These are phyloP conservation scores for Kuraishia ogatae DNA, from an alignment of 805 yeast genomes.

Conservation along the genomic window DNA sequence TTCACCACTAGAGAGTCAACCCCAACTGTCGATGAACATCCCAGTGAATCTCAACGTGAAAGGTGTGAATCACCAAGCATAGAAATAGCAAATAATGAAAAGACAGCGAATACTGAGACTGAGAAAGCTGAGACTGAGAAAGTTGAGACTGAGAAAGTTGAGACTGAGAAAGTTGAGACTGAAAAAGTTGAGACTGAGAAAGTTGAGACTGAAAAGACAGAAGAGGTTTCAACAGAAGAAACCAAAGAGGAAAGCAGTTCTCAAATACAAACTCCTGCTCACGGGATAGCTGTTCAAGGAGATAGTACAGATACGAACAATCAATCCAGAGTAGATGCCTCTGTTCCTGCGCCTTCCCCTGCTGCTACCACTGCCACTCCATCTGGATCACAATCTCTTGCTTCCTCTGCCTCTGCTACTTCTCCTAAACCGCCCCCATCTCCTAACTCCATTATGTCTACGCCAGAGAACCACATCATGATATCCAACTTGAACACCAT, in stretches of 20 bases:
- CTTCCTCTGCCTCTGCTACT: not conserved
- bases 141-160: slow-evolving; percentile 19
- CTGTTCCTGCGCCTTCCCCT: slow-evolving; percentile 3
- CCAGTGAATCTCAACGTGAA: not conserved
- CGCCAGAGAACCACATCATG: slow-evolving; percentile 70
- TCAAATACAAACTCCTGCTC: slow-evolving; percentile 6
- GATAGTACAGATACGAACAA: slow-evolving; percentile 1
- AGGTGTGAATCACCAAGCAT: no score
- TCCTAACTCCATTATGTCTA: slow-evolving; percentile 20
- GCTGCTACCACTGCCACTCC: slow-evolving; percentile 7
- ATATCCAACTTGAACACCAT: slow-evolving; percentile 76
- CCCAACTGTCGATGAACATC: not conserved
- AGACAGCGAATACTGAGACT: slow-evolving; percentile 9
- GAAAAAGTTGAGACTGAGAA: slow-evolving; percentile 17
- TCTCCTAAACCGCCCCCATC: slow-evolving; percentile 10
- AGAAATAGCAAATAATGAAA: no score
- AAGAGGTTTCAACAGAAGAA: no score
- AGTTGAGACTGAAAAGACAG: slow-evolving; percentile 19
- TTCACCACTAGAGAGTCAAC: not conserved
- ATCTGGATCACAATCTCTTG: not conserved
- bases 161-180: slow-evolving; percentile 17
- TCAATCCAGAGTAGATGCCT: not conserved
- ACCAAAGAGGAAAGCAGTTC: slow-evolving; percentile 4
- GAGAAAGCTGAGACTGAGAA: slow-evolving; percentile 24
- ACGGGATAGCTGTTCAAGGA: slow-evolving; percentile 2